phyloP scores from a whole-genome alignment of 2,329 filamentous ascomycete species.

The Fusarium brachygibbosum region DNA sequence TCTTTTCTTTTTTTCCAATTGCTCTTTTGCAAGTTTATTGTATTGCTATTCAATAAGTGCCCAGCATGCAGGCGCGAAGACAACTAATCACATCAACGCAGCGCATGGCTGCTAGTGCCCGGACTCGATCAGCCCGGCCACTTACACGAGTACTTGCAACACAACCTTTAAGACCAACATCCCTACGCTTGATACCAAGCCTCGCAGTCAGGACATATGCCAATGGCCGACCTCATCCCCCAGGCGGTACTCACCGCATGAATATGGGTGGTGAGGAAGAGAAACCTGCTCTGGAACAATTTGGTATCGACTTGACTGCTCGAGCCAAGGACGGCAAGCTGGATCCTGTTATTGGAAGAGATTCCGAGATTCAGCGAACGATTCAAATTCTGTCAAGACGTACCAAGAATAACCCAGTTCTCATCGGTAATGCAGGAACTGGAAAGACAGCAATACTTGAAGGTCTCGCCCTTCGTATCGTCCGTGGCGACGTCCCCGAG shows the following conservation, averaged over 20 bases:
- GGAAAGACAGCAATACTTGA: constrained; percentile 96
- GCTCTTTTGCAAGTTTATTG: constrained; percentile 4
- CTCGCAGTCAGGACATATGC: constrained; percentile 68
- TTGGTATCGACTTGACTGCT: constrained; percentile 89
- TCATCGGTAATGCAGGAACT: constrained; percentile 92
- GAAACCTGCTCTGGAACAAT: constrained; percentile 91
- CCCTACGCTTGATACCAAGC: constrained; percentile 55
- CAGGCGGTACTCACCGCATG: constrained; percentile 95
- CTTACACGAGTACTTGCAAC: constrained; percentile 47
- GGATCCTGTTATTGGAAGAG: constrained; percentile 94
- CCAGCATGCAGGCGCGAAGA: constrained; percentile 58
- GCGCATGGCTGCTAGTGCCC: constrained; percentile 53
- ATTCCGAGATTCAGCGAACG: constrained; percentile 90
- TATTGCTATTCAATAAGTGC: constrained; percentile 26
- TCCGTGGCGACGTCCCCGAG: constrained; percentile 92
- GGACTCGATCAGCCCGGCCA: constrained; percentile 49
- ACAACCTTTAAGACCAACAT: constrained; percentile 41
- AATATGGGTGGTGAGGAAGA: constrained; percentile 81
- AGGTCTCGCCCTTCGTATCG: constrained; percentile 89
- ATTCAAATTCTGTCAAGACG: constrained; percentile 93
- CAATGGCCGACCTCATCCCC: constrained; percentile 84
- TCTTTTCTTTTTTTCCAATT: constrained; percentile 9
- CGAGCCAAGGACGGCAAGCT: constrained; percentile 89
- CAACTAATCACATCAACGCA: constrained; percentile 57
- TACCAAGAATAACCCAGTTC: constrained; percentile 95